Evolutionary conservation across 2,329 filamentous ascomycete species (phyloP).

Genomic region (Clonostachys rosea): DNA sequence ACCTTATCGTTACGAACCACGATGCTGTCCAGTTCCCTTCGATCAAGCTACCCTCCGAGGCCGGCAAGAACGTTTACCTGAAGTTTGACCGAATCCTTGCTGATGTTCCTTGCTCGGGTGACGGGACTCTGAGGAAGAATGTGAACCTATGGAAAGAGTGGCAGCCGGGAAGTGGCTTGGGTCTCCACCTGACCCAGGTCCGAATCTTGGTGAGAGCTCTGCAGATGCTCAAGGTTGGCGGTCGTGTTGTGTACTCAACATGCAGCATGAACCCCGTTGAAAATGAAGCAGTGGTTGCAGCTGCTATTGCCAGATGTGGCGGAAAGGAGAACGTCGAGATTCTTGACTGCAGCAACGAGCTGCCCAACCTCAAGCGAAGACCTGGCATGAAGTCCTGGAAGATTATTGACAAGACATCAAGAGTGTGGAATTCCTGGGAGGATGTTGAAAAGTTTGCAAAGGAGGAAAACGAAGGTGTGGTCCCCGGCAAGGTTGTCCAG

Average conservation of each 20-base stretch:
- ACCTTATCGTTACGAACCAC: slow-evolving; percentile 95
- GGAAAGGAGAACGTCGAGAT: slow-evolving; percentile 77
- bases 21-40: slow-evolving; percentile 95
- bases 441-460: slow-evolving; percentile 70
- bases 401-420: slow-evolving; percentile 82
- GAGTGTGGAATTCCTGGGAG: slow-evolving; percentile 76
- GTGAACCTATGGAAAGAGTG: slow-evolving; percentile 92
- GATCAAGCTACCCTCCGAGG: slow-evolving; percentile 68
- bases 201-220: slow-evolving; percentile 87
- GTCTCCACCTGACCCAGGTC: slow-evolving; percentile 81
- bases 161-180: slow-evolving; percentile 81
- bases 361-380: slow-evolving; percentile 72
- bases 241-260: slow-evolving; percentile 93
- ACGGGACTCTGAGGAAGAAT: slow-evolving; percentile 93
- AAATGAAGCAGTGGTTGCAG: slow-evolving; percentile 87
- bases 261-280: slow-evolving; percentile 99
- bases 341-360: slow-evolving; percentile 73
- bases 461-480: slow-evolving; percentile 44
- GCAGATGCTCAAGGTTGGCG: slow-evolving; percentile 93
- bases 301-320: slow-evolving; percentile 86
- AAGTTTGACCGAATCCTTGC: slow-evolving; percentile 97
- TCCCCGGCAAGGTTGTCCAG: slow-evolving; percentile 66
- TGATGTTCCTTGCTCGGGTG: slow-evolving; percentile 94
- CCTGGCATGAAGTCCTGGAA: slow-evolving; percentile 80
- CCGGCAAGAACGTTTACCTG: slow-evolving; percentile 67